A percentile compares a stretch with the other conserved stretches of the same genome.
phyloP scores from a whole-genome alignment of 768 basidiomycete species.

The Psilocybe tampanensis region DNA sequence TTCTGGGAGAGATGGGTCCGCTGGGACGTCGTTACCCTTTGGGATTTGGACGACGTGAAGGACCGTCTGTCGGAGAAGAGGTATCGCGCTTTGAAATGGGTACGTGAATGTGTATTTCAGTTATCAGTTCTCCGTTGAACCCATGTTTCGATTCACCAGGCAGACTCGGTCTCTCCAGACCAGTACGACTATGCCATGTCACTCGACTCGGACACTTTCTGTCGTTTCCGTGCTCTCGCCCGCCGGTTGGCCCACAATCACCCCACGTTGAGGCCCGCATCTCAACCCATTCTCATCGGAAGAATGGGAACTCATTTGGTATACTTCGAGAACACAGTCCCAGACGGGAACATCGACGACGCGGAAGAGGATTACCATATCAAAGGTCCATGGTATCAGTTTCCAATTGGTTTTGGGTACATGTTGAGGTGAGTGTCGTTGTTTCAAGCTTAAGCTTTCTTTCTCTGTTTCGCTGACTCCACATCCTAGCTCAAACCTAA shows the following conservation, averaged over 20 bases:
- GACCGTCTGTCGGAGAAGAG: constrained; percentile 13
- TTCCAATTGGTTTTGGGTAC: constrained; percentile 13
- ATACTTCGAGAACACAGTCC: constrained; percentile 4
- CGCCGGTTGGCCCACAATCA: background rate
- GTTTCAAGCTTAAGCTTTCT: background rate
- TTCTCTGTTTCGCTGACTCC: background rate
- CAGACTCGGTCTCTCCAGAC: background rate
- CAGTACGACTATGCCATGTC: constrained; percentile 11
- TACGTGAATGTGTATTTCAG: background rate
- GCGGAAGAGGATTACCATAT: constrained; percentile 4
- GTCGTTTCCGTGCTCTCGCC: constrained; percentile 2
- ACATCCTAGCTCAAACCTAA: constrained; percentile 3
- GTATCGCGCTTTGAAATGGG: constrained; percentile 12
- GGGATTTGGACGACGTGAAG: constrained; percentile 5
- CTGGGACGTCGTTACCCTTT: constrained; percentile 1
- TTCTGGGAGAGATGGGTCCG: background rate
- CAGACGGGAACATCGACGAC: constrained; percentile 3
- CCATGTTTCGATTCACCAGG: background rate
- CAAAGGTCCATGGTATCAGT: constrained; percentile 6
- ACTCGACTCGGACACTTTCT: constrained; percentile 11
- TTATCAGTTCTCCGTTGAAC: background rate
- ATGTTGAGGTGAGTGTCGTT: constrained; percentile 7
- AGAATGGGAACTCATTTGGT: constrained; percentile 5
- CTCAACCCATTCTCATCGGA: constrained; percentile 7
- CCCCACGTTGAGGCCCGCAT: background rate